These are phyloP conservation scores for Isatis tinctoria DNA, from an alignment of 345 rosid species.

Conservation along the genomic window DNA sequence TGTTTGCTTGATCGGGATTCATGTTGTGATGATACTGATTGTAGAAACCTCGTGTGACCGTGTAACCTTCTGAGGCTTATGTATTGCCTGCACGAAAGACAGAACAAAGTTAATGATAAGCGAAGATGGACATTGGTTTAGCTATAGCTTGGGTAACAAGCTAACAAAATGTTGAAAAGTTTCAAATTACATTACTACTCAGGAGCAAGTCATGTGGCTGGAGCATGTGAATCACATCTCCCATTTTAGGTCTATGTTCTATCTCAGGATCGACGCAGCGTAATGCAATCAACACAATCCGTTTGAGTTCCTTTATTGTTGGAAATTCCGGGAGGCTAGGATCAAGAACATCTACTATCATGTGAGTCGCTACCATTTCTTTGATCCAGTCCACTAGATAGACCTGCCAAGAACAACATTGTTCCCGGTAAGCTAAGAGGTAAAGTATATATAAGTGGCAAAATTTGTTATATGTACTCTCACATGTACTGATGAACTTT, in stretches of 20 bases:
- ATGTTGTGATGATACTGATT: constrained; percentile 28
- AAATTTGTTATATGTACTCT: not conserved
- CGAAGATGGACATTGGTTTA: not conserved
- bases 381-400: constrained; percentile 65
- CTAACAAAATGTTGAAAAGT: not conserved
- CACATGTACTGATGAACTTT: constrained; percentile 43
- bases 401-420: constrained; percentile 32
- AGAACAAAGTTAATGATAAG: not conserved
- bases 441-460: not conserved
- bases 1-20: not conserved
- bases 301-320: constrained; percentile 54
- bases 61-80: constrained; percentile 22
- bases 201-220: constrained; percentile 64
- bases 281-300: constrained; percentile 54
- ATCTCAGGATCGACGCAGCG: constrained; percentile 63
- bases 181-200: constrained; percentile 44
- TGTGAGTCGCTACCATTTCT: constrained; percentile 55
- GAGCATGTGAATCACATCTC: constrained; percentile 70
- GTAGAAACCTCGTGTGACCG: constrained; percentile 5
- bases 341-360: constrained; percentile 47
- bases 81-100: constrained; percentile 30
- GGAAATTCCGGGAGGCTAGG: constrained; percentile 53
- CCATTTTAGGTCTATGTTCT: constrained; percentile 65
- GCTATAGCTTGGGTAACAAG: not conserved
- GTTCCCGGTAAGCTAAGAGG: not conserved